phyloP scores from a whole-genome alignment of 139 green algal species.

The Picochlorum sp. region DNA sequence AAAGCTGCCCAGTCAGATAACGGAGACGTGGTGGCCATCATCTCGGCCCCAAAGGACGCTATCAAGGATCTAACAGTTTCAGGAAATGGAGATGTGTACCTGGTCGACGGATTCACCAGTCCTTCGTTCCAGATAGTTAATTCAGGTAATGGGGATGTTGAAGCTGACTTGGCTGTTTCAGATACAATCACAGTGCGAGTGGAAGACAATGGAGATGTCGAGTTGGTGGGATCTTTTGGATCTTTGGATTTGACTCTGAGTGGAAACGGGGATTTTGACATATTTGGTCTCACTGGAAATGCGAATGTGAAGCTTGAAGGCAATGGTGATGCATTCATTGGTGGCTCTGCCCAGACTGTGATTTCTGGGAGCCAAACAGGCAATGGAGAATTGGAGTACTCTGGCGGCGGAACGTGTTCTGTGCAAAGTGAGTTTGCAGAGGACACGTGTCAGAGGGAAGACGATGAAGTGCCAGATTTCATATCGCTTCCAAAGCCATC shows the following conservation, averaged over 20 bases:
- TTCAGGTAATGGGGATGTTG: neutral
- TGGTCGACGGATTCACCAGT: neutral
- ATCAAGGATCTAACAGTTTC: neutral
- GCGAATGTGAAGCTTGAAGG: neutral
- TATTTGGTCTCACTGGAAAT: slow-evolving; percentile 1
- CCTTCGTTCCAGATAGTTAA: neutral
- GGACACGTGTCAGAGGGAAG: neutral
- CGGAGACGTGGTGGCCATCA: neutral
- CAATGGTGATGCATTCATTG: neutral
- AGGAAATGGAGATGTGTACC: neutral
- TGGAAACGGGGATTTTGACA: neutral
- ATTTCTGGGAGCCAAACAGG: neutral
- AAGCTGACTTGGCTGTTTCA: neutral
- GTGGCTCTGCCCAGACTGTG: neutral
- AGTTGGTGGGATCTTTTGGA: neutral
- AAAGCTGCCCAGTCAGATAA: neutral
- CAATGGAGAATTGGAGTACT: neutral
- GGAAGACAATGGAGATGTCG: neutral
- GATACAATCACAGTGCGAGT: neutral
- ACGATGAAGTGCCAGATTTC: neutral
- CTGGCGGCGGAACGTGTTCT: neutral
- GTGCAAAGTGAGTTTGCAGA: neutral
- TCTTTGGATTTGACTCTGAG: neutral
- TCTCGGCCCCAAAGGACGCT: neutral
- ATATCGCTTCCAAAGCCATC: neutral